phyloP scores from a whole-genome alignment of 768 basidiomycete genomes.

The Tremella mesenterica region DNA sequence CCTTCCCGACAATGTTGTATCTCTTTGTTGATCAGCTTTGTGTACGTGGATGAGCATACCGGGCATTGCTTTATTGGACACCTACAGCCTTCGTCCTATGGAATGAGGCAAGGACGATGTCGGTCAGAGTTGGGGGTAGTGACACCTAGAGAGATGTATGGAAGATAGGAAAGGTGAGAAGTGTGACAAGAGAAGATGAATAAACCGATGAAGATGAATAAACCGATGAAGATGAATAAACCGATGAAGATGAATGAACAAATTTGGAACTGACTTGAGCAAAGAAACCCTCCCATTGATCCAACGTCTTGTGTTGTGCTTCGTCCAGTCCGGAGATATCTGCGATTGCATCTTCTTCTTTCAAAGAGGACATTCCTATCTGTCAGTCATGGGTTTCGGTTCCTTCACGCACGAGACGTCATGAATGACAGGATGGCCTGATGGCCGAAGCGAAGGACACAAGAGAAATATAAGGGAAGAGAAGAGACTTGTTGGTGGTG shows the following conservation, averaged over 20 bases:
- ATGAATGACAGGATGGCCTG: neutral
- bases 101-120: no score
- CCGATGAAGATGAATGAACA: neutral
- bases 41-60: no score
- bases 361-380: constrained; percentile 68
- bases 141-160: no score
- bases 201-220: no score
- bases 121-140: no score
- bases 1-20: constrained; percentile 1
- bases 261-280: constrained; percentile 51
- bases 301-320: constrained; percentile 65
- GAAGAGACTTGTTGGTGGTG: neutral
- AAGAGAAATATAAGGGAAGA: neutral
- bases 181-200: no score
- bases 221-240: no score
- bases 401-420: neutral
- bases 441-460: no score
- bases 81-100: no score
- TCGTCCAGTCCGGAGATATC: constrained; percentile 71
- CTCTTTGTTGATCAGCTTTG: no score
- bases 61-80: no score
- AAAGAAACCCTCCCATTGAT: constrained; percentile 87
- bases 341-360: constrained; percentile 71
- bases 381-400: neutral
- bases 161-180: no score